These are phyloP conservation scores for Oryza coarctata DNA, from an alignment of 176 grass and related monocot genomes.

Conservation along the genomic window DNA sequence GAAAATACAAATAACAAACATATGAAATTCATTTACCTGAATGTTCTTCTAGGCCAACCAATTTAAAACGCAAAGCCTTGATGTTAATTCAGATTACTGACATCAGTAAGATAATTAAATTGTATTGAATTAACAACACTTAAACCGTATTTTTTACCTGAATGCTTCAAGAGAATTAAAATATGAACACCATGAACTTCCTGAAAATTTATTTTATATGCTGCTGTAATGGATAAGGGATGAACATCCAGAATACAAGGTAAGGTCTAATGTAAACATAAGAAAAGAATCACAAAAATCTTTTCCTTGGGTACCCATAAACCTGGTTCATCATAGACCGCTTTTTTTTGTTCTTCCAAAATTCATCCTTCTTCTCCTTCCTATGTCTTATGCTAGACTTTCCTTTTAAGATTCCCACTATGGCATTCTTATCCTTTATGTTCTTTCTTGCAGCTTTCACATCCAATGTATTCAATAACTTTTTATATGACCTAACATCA, in stretches of 20 bases:
- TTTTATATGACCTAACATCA: constrained; percentile 67
- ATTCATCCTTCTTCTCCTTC: constrained; percentile 81
- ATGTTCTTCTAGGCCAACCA: not conserved
- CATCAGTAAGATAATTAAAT: not conserved
- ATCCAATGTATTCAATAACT: constrained; percentile 71
- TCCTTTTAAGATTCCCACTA: constrained; percentile 63
- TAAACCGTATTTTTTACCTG: constrained; percentile 4
- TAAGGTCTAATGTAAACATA: not conserved
- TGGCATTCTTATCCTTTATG: constrained; percentile 65
- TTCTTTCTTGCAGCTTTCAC: constrained; percentile 71
- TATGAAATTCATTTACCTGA: not conserved
- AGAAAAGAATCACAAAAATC: constrained; percentile 34
- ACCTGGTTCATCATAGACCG: constrained; percentile 22
- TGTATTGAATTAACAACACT: not conserved
- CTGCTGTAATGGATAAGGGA: not conserved
- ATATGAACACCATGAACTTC: not conserved
- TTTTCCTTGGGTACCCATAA: constrained; percentile 29
- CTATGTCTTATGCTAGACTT: constrained; percentile 60
- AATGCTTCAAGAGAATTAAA: constrained; percentile 14
- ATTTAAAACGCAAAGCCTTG: not conserved
- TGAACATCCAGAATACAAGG: constrained; percentile 10
- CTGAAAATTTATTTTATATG: not conserved
- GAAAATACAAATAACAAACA: constrained; percentile 8
- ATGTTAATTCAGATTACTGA: not conserved
- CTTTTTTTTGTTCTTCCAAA: constrained; percentile 90